These are phyloP conservation scores for Epichloe bromicola DNA, from an alignment of 2,329 filamentous ascomycete genomes.

Conservation along the genomic window DNA sequence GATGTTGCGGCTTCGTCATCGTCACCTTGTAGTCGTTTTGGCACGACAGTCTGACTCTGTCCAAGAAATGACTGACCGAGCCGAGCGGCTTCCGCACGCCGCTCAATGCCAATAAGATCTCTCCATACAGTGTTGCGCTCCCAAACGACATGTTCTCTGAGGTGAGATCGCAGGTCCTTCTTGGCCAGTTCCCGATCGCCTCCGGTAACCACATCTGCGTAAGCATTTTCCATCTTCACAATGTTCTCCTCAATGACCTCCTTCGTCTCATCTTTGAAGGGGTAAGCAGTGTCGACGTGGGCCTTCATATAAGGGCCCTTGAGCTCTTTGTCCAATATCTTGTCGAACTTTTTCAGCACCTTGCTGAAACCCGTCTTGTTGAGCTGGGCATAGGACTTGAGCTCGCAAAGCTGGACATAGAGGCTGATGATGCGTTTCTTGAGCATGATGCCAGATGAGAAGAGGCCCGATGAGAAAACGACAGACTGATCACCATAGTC, in stretches of 20 bases:
- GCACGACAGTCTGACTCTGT: constrained; percentile 51
- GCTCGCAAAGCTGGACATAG: constrained; percentile 86
- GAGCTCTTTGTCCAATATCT: constrained; percentile 74
- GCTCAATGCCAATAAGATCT: constrained; percentile 96
- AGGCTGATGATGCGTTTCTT: constrained; percentile 82
- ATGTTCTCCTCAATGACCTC: constrained; percentile 60
- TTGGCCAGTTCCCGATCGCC: constrained; percentile 67
- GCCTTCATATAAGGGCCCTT: constrained; percentile 64
- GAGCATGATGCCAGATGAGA: constrained; percentile 62
- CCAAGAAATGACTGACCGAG: constrained; percentile 78
- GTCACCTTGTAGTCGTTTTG: constrained; percentile 72
- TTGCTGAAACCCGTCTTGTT: constrained; percentile 96
- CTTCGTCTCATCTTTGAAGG: constrained; percentile 65
- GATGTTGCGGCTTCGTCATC: constrained; percentile 48
- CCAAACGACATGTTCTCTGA: constrained; percentile 96
- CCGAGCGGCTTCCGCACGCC: constrained; percentile 86
- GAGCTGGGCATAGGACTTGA: constrained; percentile 90
- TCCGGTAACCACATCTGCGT: constrained; percentile 69
- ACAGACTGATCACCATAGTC: constrained; percentile 68
- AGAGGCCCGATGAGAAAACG: constrained; percentile 46
- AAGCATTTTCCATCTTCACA: constrained; percentile 60
- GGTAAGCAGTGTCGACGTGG: constrained; percentile 64
- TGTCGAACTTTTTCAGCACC: constrained; percentile 97
- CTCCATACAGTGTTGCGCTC: constrained; percentile 98
- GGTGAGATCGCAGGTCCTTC: constrained; percentile 76